Conservation (phyloP, 2,329 filamentous ascomycete species). For the Xylariales sp. region DNA sequence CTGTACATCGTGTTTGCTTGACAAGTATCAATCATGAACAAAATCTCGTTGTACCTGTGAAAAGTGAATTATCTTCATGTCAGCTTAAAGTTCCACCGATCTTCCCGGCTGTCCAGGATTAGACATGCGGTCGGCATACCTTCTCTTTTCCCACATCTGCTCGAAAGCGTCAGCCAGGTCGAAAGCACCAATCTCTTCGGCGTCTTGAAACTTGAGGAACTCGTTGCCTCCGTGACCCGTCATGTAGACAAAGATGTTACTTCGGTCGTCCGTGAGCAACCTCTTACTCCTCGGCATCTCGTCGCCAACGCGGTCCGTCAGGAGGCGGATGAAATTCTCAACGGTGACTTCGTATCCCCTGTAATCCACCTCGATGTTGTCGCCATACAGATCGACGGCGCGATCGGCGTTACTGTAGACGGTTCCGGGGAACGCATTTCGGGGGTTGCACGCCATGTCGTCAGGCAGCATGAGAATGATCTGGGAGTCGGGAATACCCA, state of each 20-base stretch:
- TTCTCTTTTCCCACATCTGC: slow-evolving; percentile 99
- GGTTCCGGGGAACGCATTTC: slow-evolving; percentile 94
- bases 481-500: slow-evolving; percentile 96
- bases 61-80: too few relatives aligned
- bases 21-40: slow-evolving; percentile 99
- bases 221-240: slow-evolving; percentile 97
- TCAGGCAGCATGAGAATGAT: slow-evolving; percentile 99
- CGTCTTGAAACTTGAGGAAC: slow-evolving; percentile 97
- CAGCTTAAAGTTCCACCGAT: too few relatives aligned
- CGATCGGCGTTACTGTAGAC: slow-evolving; percentile 98
- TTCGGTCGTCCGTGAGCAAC: slow-evolving; percentile 87
- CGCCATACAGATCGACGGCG: slow-evolving; percentile 91
- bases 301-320: slow-evolving; percentile 91
- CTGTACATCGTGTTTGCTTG: slow-evolving; percentile 99
- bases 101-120: too few relatives aligned
- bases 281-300: slow-evolving; percentile 95
- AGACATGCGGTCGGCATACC: slow-evolving; percentile 39
- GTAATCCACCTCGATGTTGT: slow-evolving; percentile 99
- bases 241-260: slow-evolving; percentile 98
- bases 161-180: slow-evolving; percentile 96
- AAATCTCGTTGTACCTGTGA: slow-evolving; percentile 81
- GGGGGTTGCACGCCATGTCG: slow-evolving; percentile 98
- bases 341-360: slow-evolving; percentile 97
- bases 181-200: slow-evolving; percentile 94
- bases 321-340: slow-evolving; percentile 92